These are phyloP conservation scores for Cladobotryum protrusum DNA, from an alignment of 2,329 filamentous ascomycete species.

Conservation along the genomic window DNA sequence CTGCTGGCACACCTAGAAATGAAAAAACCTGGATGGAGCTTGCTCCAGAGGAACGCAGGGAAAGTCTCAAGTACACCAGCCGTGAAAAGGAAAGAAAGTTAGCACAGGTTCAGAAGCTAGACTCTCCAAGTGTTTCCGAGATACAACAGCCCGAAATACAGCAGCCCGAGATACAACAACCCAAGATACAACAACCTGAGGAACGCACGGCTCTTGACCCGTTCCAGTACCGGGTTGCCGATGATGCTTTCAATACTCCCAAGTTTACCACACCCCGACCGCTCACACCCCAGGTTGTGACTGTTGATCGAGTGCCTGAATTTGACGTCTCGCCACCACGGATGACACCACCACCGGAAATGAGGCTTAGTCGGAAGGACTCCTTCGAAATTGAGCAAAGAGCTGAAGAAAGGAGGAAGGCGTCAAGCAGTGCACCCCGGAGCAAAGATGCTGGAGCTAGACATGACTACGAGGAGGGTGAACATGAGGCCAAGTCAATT, in stretches of 20 bases:
- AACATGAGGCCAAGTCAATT: conserved; percentile 38
- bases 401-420: conserved; percentile 25
- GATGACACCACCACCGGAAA: conserved; percentile 18
- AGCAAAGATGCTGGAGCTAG: conserved; percentile 16
- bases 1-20: conserved; percentile 13
- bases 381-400: conserved; percentile 40
- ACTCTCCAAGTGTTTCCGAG: neutral
- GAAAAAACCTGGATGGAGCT: conserved; percentile 24
- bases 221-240: conserved; percentile 52
- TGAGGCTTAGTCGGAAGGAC: conserved; percentile 43
- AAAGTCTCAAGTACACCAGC: conserved; percentile 18
- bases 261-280: conserved; percentile 28
- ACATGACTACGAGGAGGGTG: conserved; percentile 30
- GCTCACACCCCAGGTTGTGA: conserved; percentile 45
- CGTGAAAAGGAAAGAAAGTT: conserved; percentile 18
- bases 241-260: conserved; percentile 46
- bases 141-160: conserved; percentile 18
- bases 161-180: conserved; percentile 11
- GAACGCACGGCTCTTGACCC: conserved; percentile 41
- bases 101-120: neutral
- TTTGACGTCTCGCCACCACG: conserved; percentile 34
- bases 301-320: conserved; percentile 48
- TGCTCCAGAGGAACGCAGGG: conserved; percentile 23
- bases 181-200: conserved; percentile 18
- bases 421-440: conserved; percentile 14